Evolutionary conservation across 805 yeast genomes (phyloP).

Genomic region (Yarrowia hollandica): DNA sequence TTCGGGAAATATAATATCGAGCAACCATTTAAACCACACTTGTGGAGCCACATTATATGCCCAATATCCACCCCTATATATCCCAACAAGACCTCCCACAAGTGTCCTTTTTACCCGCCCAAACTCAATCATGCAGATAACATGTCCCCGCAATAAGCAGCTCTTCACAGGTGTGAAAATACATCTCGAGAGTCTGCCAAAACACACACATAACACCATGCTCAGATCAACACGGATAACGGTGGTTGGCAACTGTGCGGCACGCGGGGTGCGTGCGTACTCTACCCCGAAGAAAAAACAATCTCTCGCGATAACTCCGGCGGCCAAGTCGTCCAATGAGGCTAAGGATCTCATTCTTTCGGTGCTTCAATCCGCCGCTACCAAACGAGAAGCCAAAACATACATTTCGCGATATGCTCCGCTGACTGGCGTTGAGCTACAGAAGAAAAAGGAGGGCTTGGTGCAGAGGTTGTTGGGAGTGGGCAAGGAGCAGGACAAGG

Average conservation of each 20-base stretch:
- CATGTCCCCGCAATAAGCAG: slow-evolving; percentile 25
- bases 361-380: slow-evolving; percentile 84
- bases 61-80: no score
- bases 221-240: slow-evolving; percentile 4
- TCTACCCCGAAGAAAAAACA: not conserved
- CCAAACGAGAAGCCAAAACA: slow-evolving; percentile 86
- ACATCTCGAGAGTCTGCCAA: not conserved
- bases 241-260: not conserved
- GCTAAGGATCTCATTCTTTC: slow-evolving; percentile 67
- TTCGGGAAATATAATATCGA: no score
- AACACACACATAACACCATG: slow-evolving; percentile 8
- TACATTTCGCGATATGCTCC: slow-evolving; percentile 66
- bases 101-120: slow-evolving; percentile 12
- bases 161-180: not conserved
- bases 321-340: slow-evolving; percentile 29
- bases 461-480: slow-evolving; percentile 40
- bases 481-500: slow-evolving; percentile 17
- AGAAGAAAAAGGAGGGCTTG: slow-evolving; percentile 43
- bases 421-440: slow-evolving; percentile 34
- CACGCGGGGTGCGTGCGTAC: not conserved
- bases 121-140: slow-evolving; percentile 26
- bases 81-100: no score
- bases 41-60: no score
- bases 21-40: no score
- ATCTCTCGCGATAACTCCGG: slow-evolving; percentile 1